A percentile compares a stretch with the other conserved stretches of the same genome.
Conservation (phyloP, 2,329 filamentous ascomycete species). For the Phyllosticta citriasiana region DNA sequence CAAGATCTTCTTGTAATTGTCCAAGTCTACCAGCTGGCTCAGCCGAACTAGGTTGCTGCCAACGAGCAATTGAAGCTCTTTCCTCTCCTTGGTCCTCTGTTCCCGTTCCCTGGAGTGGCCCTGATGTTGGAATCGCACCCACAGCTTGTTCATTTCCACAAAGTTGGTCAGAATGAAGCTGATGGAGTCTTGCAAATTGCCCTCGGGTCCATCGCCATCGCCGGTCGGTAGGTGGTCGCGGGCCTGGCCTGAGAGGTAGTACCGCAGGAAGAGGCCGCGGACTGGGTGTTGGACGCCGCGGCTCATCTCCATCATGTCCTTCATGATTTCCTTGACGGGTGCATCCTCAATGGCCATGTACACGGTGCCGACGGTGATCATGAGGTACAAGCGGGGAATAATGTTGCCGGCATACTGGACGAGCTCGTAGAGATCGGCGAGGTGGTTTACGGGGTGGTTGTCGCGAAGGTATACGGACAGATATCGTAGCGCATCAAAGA, state of each 20-base stretch:
- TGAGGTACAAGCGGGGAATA: conserved; percentile 88
- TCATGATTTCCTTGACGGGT: conserved; percentile 99
- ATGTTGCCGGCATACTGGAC: conserved; percentile 99
- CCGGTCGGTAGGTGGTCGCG: conserved; percentile 77
- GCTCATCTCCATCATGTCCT: conserved; percentile 99
- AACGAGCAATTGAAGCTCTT: conserved; percentile 89
- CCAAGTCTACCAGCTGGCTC: conserved; percentile 90
- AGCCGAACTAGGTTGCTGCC: conserved; percentile 92
- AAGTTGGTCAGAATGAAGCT: conserved; percentile 98
- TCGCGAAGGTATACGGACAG: conserved; percentile 94
- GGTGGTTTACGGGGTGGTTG: conserved; percentile 93
- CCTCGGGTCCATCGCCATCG: conserved; percentile 80
- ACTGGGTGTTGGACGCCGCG: conserved; percentile 94
- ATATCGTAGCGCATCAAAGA: conserved; percentile 95
- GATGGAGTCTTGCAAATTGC: conserved; percentile 93
- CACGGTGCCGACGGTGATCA: conserved; percentile 98
- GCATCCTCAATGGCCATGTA: conserved; percentile 99
- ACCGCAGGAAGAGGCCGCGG: conserved; percentile 86
- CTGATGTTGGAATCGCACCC: conserved; percentile 95
- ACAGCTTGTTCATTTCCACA: conserved; percentile 99
- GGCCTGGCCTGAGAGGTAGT: conserved; percentile 92
- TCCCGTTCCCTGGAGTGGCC: conserved; percentile 93
- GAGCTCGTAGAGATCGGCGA: conserved; percentile 94
- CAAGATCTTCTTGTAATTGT: conserved; percentile 88
- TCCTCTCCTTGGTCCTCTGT: conserved; percentile 83